Conservation (phyloP, 2,329 filamentous ascomycete species). For the Lachnellula subtilissima region DNA sequence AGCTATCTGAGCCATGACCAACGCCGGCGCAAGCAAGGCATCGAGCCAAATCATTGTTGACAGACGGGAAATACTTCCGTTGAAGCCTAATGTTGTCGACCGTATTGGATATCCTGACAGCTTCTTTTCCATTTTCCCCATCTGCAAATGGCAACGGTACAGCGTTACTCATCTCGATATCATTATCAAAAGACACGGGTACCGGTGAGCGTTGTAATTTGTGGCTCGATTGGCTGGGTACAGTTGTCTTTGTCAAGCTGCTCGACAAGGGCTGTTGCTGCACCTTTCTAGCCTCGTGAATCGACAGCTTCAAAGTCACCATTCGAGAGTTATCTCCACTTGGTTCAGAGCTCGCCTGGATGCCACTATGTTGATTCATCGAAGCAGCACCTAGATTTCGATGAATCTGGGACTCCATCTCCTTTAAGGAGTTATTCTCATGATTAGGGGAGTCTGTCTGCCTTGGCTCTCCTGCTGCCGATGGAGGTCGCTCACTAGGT, state of each 20-base stretch:
- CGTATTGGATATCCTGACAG: neutral
- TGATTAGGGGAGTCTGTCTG: neutral
- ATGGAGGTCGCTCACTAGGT: neutral
- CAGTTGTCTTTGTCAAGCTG: neutral
- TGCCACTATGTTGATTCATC: neutral
- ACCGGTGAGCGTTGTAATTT: neutral
- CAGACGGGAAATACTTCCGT: slow-evolving; percentile 44
- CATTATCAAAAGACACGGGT: neutral
- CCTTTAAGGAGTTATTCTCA: neutral
- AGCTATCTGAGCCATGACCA: slow-evolving; percentile 43
- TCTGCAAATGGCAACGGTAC: neutral
- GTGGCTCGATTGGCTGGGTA: neutral
- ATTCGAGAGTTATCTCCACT: neutral
- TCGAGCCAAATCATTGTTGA: slow-evolving; percentile 23
- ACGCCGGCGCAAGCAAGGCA: slow-evolving; percentile 49
- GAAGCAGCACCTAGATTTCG: neutral
- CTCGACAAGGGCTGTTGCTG: neutral
- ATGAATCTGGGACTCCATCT: neutral
- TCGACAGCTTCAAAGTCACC: neutral
- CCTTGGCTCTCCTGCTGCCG: neutral
- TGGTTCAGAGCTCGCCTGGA: neutral
- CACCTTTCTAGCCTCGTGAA: neutral
- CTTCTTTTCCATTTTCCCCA: neutral
- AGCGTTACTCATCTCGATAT: neutral
- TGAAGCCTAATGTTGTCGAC: slow-evolving; percentile 32